These are phyloP conservation scores for Exophiala sp. DNA, from an alignment of 2,329 filamentous ascomycete genomes.

Conservation along the genomic window DNA sequence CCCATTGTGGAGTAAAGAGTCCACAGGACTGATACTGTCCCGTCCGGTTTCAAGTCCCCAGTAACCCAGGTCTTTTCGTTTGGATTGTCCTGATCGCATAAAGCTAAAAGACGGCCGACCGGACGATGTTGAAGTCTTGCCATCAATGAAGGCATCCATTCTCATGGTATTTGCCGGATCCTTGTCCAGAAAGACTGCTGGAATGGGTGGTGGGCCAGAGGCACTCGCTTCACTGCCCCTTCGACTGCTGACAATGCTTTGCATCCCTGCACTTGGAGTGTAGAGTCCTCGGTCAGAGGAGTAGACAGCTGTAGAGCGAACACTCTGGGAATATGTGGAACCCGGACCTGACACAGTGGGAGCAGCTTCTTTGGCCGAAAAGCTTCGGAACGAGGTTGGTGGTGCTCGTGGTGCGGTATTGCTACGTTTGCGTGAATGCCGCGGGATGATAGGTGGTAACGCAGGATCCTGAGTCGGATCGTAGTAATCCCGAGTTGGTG, in stretches of 20 bases:
- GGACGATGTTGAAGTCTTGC: slow-evolving; percentile 22
- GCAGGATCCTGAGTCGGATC: slow-evolving; percentile 41
- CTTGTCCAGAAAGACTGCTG: slow-evolving; percentile 44
- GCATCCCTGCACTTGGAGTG: slow-evolving; percentile 39
- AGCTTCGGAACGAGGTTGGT: slow-evolving; percentile 72
- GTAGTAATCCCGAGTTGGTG: slow-evolving; percentile 24
- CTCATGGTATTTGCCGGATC: slow-evolving; percentile 61
- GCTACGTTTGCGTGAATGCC: slow-evolving; percentile 80
- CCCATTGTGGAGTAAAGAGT: slow-evolving; percentile 24
- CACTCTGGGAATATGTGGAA: slow-evolving; percentile 25
- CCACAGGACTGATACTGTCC: slow-evolving; percentile 22
- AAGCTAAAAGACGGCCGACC: slow-evolving; percentile 26
- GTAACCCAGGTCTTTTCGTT: slow-evolving; percentile 31
- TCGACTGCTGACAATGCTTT: slow-evolving; percentile 36
- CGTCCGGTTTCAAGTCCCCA: slow-evolving; percentile 28
- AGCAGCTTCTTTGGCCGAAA: slow-evolving; percentile 53
- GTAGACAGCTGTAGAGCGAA: slow-evolving; percentile 23
- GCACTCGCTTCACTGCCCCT: slow-evolving; percentile 53
- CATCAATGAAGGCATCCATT: slow-evolving; percentile 92
- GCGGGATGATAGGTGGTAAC: slow-evolving; percentile 52
- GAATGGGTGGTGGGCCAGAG: slow-evolving; percentile 61
- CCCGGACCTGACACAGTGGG: slow-evolving; percentile 22
- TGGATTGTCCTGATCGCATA: slow-evolving; percentile 14
- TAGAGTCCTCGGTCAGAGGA: slow-evolving; percentile 24
- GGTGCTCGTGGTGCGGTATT: slow-evolving; percentile 75